A percentile compares a stretch with the other conserved stretches of the same genome.
phyloP scores from a whole-genome alignment of 345 rosid species.

The Hibiscus tridactylites region DNA sequence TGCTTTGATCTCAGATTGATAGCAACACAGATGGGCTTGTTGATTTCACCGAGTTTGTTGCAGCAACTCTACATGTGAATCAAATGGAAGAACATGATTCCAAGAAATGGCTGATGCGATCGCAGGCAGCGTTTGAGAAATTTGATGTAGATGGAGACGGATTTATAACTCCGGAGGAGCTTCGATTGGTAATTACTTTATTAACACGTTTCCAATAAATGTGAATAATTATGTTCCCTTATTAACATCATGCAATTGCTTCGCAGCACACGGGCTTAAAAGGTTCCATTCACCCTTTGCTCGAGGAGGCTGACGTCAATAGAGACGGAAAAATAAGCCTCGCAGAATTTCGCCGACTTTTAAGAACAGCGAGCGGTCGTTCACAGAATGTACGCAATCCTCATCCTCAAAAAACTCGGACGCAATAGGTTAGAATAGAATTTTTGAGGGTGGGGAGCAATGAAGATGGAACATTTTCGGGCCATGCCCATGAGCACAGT shows the following conservation, averaged over 20 bases:
- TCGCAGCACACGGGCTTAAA: slow-evolving; percentile 76
- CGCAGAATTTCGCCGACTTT: slow-evolving; percentile 69
- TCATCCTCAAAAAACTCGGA: too few relatives aligned
- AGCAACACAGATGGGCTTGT: slow-evolving; percentile 96
- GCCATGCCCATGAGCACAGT: background rate
- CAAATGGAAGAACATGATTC: slow-evolving; percentile 86
- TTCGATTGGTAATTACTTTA: slow-evolving; percentile 54
- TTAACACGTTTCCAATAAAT: background rate
- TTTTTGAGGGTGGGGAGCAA: background rate
- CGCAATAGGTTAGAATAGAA: background rate
- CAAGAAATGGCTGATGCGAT: slow-evolving; percentile 73
- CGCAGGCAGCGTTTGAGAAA: slow-evolving; percentile 85
- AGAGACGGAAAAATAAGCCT: slow-evolving; percentile 89
- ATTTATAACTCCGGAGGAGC: slow-evolving; percentile 90
- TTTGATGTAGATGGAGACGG: slow-evolving; percentile 91
- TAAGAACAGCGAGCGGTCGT: slow-evolving; percentile 76
- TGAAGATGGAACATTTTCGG: background rate
- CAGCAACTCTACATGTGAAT: slow-evolving; percentile 85
- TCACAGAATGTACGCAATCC: background rate
- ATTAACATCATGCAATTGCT: background rate
- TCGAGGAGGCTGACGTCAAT: slow-evolving; percentile 92
- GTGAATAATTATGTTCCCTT: background rate
- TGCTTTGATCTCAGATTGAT: slow-evolving; percentile 54
- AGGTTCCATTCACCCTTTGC: slow-evolving; percentile 84
- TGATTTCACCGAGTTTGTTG: slow-evolving; percentile 88